These are phyloP conservation scores for Dothideomycetes sp. DNA, from an alignment of 2,329 filamentous ascomycete genomes.

Conservation along the genomic window DNA sequence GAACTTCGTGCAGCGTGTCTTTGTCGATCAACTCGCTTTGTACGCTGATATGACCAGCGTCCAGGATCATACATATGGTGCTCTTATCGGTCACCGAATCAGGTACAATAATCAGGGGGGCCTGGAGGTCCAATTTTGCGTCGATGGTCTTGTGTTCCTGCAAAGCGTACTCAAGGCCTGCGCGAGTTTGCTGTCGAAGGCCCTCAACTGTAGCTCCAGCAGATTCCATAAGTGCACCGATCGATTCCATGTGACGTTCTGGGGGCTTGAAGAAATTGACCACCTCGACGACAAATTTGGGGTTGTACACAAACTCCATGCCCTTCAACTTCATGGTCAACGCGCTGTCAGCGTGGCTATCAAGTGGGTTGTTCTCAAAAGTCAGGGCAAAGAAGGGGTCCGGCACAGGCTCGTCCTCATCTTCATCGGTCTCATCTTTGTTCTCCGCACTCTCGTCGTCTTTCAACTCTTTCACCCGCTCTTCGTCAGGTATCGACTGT, in stretches of 20 bases:
- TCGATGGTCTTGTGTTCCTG: constrained; percentile 98
- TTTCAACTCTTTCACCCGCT: constrained; percentile 40
- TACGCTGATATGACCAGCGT: constrained; percentile 91
- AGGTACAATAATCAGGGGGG: constrained; percentile 90
- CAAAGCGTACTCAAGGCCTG: constrained; percentile 89
- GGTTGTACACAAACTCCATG: constrained; percentile 96
- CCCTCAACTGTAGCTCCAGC: constrained; percentile 94
- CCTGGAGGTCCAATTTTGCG: constrained; percentile 88
- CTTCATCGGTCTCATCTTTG: constrained; percentile 34
- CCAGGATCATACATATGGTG: constrained; percentile 83
- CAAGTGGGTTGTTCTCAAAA: constrained; percentile 89
- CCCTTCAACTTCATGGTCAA: constrained; percentile 87
- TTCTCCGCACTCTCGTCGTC: constrained; percentile 36
- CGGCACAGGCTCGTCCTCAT: constrained; percentile 39
- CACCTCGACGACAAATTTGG: constrained; percentile 80
- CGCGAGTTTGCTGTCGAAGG: constrained; percentile 86
- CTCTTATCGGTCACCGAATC: constrained; percentile 77
- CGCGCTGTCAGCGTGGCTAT: constrained; percentile 83
- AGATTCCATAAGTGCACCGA: constrained; percentile 87
- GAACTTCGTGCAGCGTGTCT: constrained; percentile 78
- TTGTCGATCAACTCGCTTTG: constrained; percentile 91
- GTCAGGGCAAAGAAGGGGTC: constrained; percentile 89
- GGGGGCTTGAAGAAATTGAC: constrained; percentile 94
- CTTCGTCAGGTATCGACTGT: constrained; percentile 50
- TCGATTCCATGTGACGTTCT: constrained; percentile 96